Evolutionary conservation across 2,329 filamentous ascomycete genomes (phyloP).

Genomic region (Fusarium sp.): DNA sequence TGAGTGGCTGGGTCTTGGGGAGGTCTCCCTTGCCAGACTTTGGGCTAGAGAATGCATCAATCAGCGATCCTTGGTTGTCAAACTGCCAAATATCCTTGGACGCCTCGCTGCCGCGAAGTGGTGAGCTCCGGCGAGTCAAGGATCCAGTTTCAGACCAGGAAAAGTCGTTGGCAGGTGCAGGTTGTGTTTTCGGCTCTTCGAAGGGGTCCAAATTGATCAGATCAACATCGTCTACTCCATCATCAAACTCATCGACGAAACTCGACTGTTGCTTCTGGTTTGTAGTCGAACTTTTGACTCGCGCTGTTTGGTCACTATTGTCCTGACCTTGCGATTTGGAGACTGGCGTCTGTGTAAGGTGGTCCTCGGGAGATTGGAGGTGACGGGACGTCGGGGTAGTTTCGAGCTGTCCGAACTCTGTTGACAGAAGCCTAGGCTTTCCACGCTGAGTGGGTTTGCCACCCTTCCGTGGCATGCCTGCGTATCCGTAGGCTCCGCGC

Average conservation of each 20-base stretch:
- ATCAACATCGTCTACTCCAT: conserved; percentile 42
- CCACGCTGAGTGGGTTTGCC: conserved; percentile 27
- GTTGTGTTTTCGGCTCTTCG: neutral
- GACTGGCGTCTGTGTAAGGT: neutral
- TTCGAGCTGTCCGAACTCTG: conserved; percentile 47
- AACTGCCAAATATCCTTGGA: conserved; percentile 41
- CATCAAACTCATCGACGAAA: conserved; percentile 32
- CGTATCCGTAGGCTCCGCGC: neutral
- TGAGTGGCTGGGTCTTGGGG: conserved; percentile 49
- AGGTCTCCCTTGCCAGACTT: conserved; percentile 37
- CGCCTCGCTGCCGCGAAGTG: conserved; percentile 27
- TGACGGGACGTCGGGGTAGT: conserved; percentile 49
- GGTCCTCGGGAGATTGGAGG: conserved; percentile 27
- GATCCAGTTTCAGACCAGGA: conserved; percentile 48
- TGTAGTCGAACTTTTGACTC: neutral
- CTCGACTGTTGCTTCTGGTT: neutral
- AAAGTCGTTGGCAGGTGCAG: conserved; percentile 21
- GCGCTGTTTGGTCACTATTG: neutral
- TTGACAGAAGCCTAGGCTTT: conserved; percentile 25
- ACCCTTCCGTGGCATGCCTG: conserved; percentile 31
- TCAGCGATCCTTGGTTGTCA: conserved; percentile 29
- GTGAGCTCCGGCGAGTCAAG: conserved; percentile 47
- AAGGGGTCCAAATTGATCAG: conserved; percentile 27
- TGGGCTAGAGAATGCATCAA: conserved; percentile 46
- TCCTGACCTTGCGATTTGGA: neutral